Conservation (phyloP, 2,329 filamentous ascomycete genomes). For the Helotiales sp. region DNA sequence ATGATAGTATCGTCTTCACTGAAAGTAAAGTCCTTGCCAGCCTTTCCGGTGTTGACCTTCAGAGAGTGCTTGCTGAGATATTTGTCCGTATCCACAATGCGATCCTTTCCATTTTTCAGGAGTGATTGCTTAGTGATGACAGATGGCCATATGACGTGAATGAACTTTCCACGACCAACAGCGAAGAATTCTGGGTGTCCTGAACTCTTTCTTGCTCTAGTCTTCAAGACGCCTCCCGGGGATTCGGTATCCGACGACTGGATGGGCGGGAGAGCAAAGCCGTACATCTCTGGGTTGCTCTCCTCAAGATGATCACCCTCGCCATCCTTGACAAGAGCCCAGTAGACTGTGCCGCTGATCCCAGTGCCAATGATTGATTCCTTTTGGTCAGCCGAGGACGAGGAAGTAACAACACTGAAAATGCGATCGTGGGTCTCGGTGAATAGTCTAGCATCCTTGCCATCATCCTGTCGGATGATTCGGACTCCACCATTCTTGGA, state of each 20-base stretch:
- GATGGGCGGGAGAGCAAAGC: constrained; percentile 87
- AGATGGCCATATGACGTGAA: constrained; percentile 81
- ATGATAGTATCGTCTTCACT: constrained; percentile 95
- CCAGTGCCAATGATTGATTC: constrained; percentile 92
- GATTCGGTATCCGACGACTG: constrained; percentile 86
- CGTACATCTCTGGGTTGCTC: constrained; percentile 79
- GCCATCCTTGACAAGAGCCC: constrained; percentile 79
- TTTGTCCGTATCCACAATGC: constrained; percentile 82
- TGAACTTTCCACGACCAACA: constrained; percentile 93
- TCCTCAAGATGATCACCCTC: constrained; percentile 81
- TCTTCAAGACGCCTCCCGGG: constrained; percentile 92
- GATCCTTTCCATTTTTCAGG: constrained; percentile 67
- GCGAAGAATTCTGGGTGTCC: constrained; percentile 93
- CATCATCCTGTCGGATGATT: constrained; percentile 93
- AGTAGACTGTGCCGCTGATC: constrained; percentile 96
- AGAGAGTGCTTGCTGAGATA: constrained; percentile 86
- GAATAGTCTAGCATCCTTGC: constrained; percentile 89
- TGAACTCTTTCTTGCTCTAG: constrained; percentile 86
- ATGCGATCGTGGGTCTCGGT: constrained; percentile 90
- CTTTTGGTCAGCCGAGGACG: constrained; percentile 64
- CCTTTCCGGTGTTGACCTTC: constrained; percentile 96
- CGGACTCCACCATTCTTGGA: constrained; percentile 91
- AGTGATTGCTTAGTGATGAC: constrained; percentile 66
- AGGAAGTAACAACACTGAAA: constrained; percentile 89
- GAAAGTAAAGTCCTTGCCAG: constrained; percentile 97